Evolutionary conservation across 2,329 filamentous ascomycete species (phyloP).

Genomic region (Penicillium corylophilum): DNA sequence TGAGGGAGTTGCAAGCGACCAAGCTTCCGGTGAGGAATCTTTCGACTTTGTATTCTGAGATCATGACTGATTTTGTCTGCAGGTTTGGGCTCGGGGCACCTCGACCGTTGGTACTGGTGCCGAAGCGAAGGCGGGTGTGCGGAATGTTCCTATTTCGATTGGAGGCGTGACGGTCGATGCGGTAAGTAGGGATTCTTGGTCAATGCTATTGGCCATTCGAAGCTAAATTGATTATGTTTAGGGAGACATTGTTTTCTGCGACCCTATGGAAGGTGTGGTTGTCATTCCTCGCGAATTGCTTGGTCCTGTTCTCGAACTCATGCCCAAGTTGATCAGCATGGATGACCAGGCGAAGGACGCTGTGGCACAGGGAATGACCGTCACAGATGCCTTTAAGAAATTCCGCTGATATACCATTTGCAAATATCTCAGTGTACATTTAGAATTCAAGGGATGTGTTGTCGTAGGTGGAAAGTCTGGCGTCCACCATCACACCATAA

Average conservation of each 20-base stretch:
- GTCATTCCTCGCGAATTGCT: slow-evolving; percentile 64
- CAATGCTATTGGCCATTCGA: not conserved
- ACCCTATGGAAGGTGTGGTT: slow-evolving; percentile 68
- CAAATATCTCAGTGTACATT: no score
- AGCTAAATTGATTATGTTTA: slow-evolving; percentile 3
- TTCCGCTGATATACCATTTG: slow-evolving; percentile 40
- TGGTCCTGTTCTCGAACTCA: slow-evolving; percentile 59
- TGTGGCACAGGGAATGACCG: slow-evolving; percentile 61
- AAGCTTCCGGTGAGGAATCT: slow-evolving; percentile 56
- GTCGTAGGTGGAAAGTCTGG: no score
- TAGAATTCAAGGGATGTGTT: no score
- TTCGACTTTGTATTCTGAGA: not conserved
- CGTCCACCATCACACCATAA: no score
- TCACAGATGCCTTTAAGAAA: slow-evolving; percentile 65
- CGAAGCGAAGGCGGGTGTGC: slow-evolving; percentile 43
- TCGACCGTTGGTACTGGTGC: slow-evolving; percentile 48
- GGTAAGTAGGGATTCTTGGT: slow-evolving; percentile 26
- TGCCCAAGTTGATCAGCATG: slow-evolving; percentile 53
- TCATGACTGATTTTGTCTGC: slow-evolving; percentile 9
- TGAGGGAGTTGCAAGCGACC: slow-evolving; percentile 58
- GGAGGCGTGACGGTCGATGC: slow-evolving; percentile 43
- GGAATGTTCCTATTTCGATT: slow-evolving; percentile 42
- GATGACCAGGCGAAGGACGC: slow-evolving; percentile 65
- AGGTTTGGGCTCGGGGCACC: slow-evolving; percentile 46
- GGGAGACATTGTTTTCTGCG: slow-evolving; percentile 70